These are phyloP conservation scores for Ramaria sp. DNA, from an alignment of 768 basidiomycete species.

Conservation along the genomic window DNA sequence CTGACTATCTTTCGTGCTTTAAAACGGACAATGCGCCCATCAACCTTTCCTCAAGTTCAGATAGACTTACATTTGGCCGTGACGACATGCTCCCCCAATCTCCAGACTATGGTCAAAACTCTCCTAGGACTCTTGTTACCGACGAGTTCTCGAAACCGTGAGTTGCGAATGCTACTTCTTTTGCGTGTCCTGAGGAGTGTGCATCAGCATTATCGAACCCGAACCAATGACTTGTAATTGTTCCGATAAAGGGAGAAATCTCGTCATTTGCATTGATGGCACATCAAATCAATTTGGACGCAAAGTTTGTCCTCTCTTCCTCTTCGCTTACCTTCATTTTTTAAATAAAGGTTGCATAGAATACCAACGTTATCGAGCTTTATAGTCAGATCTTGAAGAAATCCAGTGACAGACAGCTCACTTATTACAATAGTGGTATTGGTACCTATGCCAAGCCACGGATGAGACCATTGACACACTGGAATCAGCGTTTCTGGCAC, in stretches of 20 bases:
- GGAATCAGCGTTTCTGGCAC: conserved; percentile 16
- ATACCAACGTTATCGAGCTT: conserved; percentile 22
- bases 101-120: no score
- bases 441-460: conserved; percentile 19
- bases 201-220: no score
- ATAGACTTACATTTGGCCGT: no score
- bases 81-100: no score
- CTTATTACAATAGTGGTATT: conserved; percentile 24
- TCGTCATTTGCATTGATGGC: conserved; percentile 16
- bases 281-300: conserved; percentile 21
- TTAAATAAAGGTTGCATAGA: conserved; percentile 12
- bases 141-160: no score
- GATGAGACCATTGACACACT: neutral
- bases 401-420: conserved; percentile 15
- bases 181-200: no score
- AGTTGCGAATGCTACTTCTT: no score
- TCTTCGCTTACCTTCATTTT: neutral
- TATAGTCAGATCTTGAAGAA: conserved; percentile 18
- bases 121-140: no score
- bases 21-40: no score
- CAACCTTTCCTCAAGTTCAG: no score
- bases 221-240: no score
- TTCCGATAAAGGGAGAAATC: neutral
- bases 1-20: no score
- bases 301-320: conserved; percentile 9